Evolutionary conservation across 768 basidiomycete genomes (phyloP).

Genomic region (Lactarius hatsudake): DNA sequence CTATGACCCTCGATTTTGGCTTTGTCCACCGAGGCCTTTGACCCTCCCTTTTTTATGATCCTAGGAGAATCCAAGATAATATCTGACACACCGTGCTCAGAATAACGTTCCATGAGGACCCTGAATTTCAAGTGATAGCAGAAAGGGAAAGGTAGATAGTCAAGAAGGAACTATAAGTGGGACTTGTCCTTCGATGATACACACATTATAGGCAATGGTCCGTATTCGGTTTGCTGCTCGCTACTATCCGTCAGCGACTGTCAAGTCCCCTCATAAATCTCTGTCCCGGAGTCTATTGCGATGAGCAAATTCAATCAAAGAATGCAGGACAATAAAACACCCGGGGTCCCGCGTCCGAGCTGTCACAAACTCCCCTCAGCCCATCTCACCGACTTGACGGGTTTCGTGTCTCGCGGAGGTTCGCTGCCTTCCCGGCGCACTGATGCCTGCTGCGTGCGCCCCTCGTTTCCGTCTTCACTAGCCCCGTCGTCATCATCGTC

Average conservation of each 20-base stretch:
- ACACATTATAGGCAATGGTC: not conserved
- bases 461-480: constrained; percentile 4
- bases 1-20: not conserved
- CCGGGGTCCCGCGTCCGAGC: not conserved
- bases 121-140: not conserved
- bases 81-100: not conserved
- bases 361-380: constrained; percentile 20
- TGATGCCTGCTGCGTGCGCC: not conserved
- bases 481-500: constrained; percentile 54
- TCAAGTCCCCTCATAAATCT: not conserved
- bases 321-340: not conserved
- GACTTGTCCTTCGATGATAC: not conserved
- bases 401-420: constrained; percentile 7
- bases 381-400: constrained; percentile 24
- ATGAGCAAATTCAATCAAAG: not conserved
- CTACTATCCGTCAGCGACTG: not conserved
- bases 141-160: not conserved
- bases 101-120: not conserved
- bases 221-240: not conserved
- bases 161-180: not conserved
- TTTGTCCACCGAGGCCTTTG: not conserved
- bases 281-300: not conserved
- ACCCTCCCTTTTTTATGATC: not conserved
- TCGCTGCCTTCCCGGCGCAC: not conserved
- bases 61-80: not conserved